Percentiles rank a stretch among this genome's conserved stretches.
Conservation (phyloP, 2,329 filamentous ascomycete species). For the Colletotrichum coccodes region DNA sequence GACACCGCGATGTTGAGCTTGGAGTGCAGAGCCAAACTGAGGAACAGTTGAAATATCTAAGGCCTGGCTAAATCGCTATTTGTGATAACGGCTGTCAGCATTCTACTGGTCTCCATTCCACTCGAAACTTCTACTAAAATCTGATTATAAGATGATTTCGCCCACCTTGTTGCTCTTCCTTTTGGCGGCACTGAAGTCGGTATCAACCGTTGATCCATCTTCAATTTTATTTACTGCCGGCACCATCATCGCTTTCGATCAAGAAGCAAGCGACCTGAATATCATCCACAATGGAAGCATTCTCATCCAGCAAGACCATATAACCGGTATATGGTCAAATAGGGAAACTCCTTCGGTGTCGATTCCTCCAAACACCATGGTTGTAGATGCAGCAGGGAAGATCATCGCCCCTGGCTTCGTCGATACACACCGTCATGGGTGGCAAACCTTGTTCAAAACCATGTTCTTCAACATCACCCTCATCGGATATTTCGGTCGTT, state of each 20-base stretch:
- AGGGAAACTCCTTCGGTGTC: too few relatives aligned
- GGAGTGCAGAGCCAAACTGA: too few relatives aligned
- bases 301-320: conserved; percentile 49
- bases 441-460: conserved; percentile 66
- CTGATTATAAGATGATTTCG: too few relatives aligned
- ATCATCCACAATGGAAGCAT: conserved; percentile 52
- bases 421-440: conserved; percentile 65
- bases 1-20: too few relatives aligned
- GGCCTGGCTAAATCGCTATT: too few relatives aligned
- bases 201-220: too few relatives aligned
- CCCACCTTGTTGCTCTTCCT: too few relatives aligned
- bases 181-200: too few relatives aligned
- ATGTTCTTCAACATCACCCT: conserved; percentile 61
- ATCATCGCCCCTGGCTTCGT: conserved; percentile 66
- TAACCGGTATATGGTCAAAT: conserved; percentile 32
- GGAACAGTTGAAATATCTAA: too few relatives aligned
- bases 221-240: conserved; percentile 43
- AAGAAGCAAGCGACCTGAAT: conserved; percentile 42
- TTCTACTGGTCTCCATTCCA: too few relatives aligned
- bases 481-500: conserved; percentile 57
- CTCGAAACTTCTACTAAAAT: too few relatives aligned
- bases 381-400: conserved; percentile 59
- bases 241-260: conserved; percentile 53
- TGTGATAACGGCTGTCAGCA: too few relatives aligned
- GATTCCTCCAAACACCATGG: conserved; percentile 44